These are phyloP conservation scores for Cenococcum geophilum DNA, from an alignment of 495 filamentous ascomycete species.

Conservation along the genomic window DNA sequence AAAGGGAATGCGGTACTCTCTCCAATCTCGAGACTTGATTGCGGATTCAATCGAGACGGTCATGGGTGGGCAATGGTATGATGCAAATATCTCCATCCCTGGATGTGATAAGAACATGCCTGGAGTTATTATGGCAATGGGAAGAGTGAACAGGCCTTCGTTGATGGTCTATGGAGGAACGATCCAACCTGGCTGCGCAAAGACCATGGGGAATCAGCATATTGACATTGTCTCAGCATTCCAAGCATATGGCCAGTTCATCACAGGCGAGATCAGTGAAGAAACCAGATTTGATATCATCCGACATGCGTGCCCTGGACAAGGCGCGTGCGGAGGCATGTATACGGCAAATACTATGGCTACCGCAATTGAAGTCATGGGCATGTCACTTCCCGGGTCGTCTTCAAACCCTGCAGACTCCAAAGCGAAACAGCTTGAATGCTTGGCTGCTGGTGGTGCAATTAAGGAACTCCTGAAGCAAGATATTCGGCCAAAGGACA, in stretches of 20 bases:
- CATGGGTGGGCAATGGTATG: constrained; percentile 99
- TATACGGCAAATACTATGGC: constrained; percentile 99
- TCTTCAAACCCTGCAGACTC: constrained; percentile 90
- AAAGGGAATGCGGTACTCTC: constrained; percentile 83
- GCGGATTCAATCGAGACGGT: constrained; percentile 98
- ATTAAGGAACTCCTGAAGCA: constrained; percentile 81
- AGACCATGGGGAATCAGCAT: constrained; percentile 61
- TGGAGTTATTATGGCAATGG: constrained; percentile 97
- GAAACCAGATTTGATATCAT: constrained; percentile 91
- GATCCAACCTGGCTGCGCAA: constrained; percentile 82
- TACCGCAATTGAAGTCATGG: constrained; percentile 90
- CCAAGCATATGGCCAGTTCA: constrained; percentile 94
- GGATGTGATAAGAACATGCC: constrained; percentile 99
- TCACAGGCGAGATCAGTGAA: constrained; percentile 85
- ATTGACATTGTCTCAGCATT: constrained; percentile 97
- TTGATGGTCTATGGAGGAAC: constrained; percentile 97
- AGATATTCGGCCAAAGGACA: constrained; percentile 83
- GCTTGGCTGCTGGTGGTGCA: constrained; percentile 72
- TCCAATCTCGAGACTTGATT: constrained; percentile 93
- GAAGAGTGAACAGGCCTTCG: constrained; percentile 83
- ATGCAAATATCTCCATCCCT: constrained; percentile 96
- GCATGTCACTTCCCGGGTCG: constrained; percentile 90
- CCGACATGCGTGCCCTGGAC: constrained; percentile 85
- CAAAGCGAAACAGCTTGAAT: constrained; percentile 78
- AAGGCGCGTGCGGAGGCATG: constrained; percentile 96